Percentiles rank a stretch among this genome's conserved stretches.
phyloP scores from a whole-genome alignment of 1,284 basidiomycete genomes.

The Pseudozyma tsukubaensis region DNA sequence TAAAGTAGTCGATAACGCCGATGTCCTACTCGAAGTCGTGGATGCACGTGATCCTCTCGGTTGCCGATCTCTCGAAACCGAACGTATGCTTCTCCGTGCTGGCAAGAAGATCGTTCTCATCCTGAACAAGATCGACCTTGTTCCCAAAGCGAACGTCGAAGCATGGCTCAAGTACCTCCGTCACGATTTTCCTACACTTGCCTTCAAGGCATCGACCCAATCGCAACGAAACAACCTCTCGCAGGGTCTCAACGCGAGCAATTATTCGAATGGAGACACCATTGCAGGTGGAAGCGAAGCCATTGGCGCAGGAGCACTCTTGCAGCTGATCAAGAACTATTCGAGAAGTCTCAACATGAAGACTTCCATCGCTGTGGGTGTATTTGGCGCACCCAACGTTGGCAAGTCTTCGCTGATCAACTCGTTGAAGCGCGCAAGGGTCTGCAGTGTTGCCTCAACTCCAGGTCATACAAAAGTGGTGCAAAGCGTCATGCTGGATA shows the following conservation, averaged over 20 bases:
- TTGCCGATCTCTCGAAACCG: conserved; percentile 72
- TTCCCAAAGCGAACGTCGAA: conserved; percentile 88
- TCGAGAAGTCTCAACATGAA: conserved; percentile 70
- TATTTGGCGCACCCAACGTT: conserved; percentile 97
- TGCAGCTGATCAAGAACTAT: conserved; percentile 91
- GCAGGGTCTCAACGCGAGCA: conserved; percentile 43
- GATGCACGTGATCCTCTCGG: conserved; percentile 67
- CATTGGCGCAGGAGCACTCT: conserved; percentile 74
- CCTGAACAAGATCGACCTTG: conserved; percentile 72
- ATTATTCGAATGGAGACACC: conserved; percentile 20
- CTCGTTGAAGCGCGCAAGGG: conserved; percentile 79
- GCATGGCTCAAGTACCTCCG: conserved; percentile 90
- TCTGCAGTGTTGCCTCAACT: conserved; percentile 90
- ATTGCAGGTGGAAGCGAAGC: conserved; percentile 68
- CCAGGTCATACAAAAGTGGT: conserved; percentile 94
- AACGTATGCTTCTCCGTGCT: conserved; percentile 52
- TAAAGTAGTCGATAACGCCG: conserved; percentile 92
- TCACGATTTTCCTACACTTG: conserved; percentile 90
- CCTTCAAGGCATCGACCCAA: conserved; percentile 89
- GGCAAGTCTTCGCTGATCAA: conserved; percentile 97
- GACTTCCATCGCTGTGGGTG: conserved; percentile 78
- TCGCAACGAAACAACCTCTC: conserved; percentile 78
- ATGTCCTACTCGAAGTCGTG: conserved; percentile 76
- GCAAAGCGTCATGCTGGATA: conserved; percentile 92
- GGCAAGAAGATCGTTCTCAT: conserved; percentile 63